These are phyloP conservation scores for Darksidea phi DNA, from an alignment of 495 filamentous ascomycete species.

Conservation along the genomic window DNA sequence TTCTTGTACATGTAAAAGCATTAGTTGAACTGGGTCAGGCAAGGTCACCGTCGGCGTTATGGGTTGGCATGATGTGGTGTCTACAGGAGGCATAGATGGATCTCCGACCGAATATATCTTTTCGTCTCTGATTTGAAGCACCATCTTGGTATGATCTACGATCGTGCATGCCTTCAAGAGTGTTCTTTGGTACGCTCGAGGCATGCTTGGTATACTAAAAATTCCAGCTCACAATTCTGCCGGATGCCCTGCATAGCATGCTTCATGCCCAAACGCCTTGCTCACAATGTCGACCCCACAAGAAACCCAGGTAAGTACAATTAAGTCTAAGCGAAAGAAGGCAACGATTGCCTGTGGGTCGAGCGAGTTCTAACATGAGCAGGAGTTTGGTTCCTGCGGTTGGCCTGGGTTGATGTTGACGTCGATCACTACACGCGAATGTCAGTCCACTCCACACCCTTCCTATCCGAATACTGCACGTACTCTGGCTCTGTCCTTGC, in stretches of 20 bases:
- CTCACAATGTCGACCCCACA: slow-evolving; percentile 27
- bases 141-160: not conserved
- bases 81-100: slow-evolving; percentile 8
- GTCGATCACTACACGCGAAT: slow-evolving; percentile 71
- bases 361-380: slow-evolving; percentile 60
- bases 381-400: slow-evolving; percentile 71
- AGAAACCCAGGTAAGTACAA: slow-evolving; percentile 30
- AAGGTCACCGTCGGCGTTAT: slow-evolving; percentile 14
- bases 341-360: not conserved
- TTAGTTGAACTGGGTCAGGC: not conserved
- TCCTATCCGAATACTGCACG: slow-evolving; percentile 28
- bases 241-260: slow-evolving; percentile 21
- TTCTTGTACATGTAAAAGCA: slow-evolving; percentile 31
- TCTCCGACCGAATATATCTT: slow-evolving; percentile 2
- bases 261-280: slow-evolving; percentile 33
- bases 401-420: slow-evolving; percentile 81
- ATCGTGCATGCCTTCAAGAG: not conserved
- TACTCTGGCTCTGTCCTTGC: slow-evolving; percentile 47
- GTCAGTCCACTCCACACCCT: slow-evolving; percentile 65
- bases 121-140: not conserved
- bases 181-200: not conserved
- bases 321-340: slow-evolving; percentile 24
- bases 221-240: slow-evolving; percentile 18
- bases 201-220: slow-evolving; percentile 37
- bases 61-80: slow-evolving; percentile 3